Evolutionary conservation across 2,329 filamentous ascomycete species (phyloP).

Genomic region (Fusarium cyanostomum): DNA sequence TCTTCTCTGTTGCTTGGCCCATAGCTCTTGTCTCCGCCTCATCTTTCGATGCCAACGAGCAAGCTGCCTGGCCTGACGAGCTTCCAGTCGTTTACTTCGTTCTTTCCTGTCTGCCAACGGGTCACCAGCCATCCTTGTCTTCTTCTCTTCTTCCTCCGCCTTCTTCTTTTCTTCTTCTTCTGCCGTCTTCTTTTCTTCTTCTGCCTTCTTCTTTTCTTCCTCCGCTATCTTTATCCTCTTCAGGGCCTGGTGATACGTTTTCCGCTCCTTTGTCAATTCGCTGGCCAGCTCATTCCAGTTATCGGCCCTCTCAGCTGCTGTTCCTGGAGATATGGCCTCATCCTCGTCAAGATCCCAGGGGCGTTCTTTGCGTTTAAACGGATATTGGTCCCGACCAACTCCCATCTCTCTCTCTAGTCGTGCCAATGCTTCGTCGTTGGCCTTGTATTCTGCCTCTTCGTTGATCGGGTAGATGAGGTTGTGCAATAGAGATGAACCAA

Average conservation of each 20-base stretch:
- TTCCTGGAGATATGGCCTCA: neutral
- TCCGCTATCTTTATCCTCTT: neutral
- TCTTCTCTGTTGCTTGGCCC: too few species aligned
- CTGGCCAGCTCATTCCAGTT: neutral
- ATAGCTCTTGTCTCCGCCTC: neutral
- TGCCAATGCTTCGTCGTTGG: neutral
- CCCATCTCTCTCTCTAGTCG: conserved; percentile 19
- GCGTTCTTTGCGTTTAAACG: conserved; percentile 1
- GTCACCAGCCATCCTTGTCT: neutral
- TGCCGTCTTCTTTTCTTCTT: neutral
- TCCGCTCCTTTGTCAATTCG: neutral
- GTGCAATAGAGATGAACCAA: conserved; percentile 35
- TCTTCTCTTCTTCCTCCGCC: neutral
- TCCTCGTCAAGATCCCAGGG: conserved; percentile 12
- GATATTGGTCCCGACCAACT: conserved; percentile 16
- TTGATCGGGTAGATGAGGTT: conserved; percentile 26
- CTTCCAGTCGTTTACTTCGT: neutral
- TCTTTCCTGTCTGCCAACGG: neutral
- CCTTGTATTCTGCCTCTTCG: neutral
- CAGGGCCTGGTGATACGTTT: too few species aligned
- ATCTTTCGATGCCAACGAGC: conserved; percentile 7
- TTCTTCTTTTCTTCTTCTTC: neutral
- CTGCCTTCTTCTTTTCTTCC: neutral
- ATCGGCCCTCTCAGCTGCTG: neutral
- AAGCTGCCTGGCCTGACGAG: neutral